Conservation (phyloP, 1,284 basidiomycete genomes). For the Retiboletus fuscus region DNA sequence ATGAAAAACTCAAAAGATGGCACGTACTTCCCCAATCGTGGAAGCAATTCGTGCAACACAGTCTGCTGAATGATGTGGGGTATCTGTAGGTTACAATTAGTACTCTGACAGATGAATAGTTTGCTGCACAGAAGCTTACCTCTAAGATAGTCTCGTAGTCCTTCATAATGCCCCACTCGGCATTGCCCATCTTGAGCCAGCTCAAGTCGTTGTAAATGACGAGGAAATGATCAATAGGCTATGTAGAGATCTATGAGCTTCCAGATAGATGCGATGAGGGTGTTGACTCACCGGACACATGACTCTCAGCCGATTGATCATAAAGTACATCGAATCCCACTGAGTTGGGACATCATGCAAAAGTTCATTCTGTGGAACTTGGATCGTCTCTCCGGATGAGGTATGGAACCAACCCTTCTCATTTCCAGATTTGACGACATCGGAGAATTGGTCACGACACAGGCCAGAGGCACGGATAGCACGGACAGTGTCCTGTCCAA, state of each 20-base stretch:
- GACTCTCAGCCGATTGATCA: background rate
- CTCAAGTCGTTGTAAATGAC: background rate
- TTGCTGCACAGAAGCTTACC: background rate
- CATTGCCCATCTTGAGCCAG: background rate
- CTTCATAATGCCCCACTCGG: background rate
- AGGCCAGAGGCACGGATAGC: background rate
- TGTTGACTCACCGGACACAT: background rate
- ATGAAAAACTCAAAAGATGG: too few relatives aligned
- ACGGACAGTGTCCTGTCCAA: background rate
- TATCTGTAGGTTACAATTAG: background rate
- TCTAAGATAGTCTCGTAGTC: background rate
- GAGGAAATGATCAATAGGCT: constrained; percentile 5
- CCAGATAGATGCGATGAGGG: background rate
- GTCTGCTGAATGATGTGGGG: too few relatives aligned
- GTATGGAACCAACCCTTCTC: background rate
- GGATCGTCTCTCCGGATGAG: background rate
- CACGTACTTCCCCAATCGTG: too few relatives aligned
- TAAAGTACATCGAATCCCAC: too few relatives aligned
- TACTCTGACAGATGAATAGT: background rate
- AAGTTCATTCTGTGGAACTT: background rate
- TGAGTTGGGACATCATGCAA: background rate
- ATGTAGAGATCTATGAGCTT: background rate
- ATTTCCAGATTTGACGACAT: background rate
- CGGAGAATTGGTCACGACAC: too few relatives aligned
- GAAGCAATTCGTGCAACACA: too few relatives aligned